Evolutionary conservation across 495 filamentous ascomycete genomes (phyloP), one percentile per base, ranked within the genome.

Genomic region (Friedmanniomyces endolithicus): DNA sequence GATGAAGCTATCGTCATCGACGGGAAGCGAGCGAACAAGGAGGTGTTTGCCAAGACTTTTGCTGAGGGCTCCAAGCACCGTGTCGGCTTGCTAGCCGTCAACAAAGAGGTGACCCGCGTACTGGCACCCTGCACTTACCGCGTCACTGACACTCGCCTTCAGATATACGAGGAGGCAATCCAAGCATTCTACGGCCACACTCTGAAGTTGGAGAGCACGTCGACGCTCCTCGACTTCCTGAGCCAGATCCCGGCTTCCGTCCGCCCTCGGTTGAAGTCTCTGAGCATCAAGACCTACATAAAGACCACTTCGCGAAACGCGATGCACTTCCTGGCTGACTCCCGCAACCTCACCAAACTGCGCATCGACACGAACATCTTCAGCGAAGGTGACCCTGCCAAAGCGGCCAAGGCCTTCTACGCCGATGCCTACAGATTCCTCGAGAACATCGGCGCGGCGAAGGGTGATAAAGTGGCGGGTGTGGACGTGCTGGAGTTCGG

Each of bases 401-500:
- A 58, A 39, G 59, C 59, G 8, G 59, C 52, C 23, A 58, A 58
- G 31, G 11, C 20, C 17, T 62, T 62, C 56, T 55, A 58, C 37
- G 44, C 24, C 1, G 55, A 58, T 16, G 47, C 55, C 19, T 53
- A 50, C 46, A 58, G 55, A 31, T 58, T 62, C 24, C 59, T 58
- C 11, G 46, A 55, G 35, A 41, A 35, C 25, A 33, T 52, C 24
- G 50, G 56, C 16, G 48, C 48, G 1, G 41, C 12, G 27, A 58
- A 54, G 56, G 59, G 55, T 12, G 29, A 45, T 16, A 62, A 58
- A 27, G 17, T 7, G 11, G 59, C 55, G 2, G 59, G 55, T 12
- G 55, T 62, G n/a, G 47, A 54, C 1, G 37, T 55, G 17, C 34
- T 62, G 35, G 20, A 49, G 25, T 58, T 62, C 33, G 59, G 58